Base-by-base conservation (phyloP, 495 filamentous ascomycete genomes). In the Xylaria venustula region DNA sequence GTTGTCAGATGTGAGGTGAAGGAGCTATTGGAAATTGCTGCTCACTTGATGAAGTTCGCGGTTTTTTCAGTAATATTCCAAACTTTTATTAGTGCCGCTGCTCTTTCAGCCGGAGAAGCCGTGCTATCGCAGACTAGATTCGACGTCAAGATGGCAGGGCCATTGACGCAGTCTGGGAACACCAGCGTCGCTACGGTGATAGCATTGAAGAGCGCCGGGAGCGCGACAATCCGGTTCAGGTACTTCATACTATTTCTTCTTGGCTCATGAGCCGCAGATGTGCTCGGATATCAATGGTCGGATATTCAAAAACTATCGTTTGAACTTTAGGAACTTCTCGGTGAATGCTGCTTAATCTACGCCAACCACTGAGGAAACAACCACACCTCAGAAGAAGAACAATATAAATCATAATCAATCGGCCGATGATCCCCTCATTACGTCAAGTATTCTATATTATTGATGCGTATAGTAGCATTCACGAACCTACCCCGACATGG, bases 41-140 rank as follows among this genome's bases (percentile, higher is more conserved):
- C 67, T 17, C 26, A 73, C 67, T 75, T 73, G 14, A 78, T 71
- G 11, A 79, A 66, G 40, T 80, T 80, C 0, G 49, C 64, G 2
- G 77, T 61, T 46, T 80, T 80, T 52, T 80, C 76, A 11, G 66
- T 72, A 20, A 71, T 73, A 32, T 64, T 76, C 75, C 78, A 76
- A 7, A 73, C 73, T 12, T 61, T 63, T 40, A 80, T 73, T 1
- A 79, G 62, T 15, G 75, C 74, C 22, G 73, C 68, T 0, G 76
- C 77, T 26, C 77, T 76, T 1, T 83, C 80, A 7, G 75, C 64
- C 1, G 79, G 74, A 14, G 67, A 69, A 2, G 75, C 76, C 0
- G 74, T 76, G 0, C 72, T 65, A 50, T 87, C 67, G 65, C 84
- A 87, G 22, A 85, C 73, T 11, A 67, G 52, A 54, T 77, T 75